Conservation (phyloP, 768 basidiomycete species). For the Boletellus ananiceps region DNA sequence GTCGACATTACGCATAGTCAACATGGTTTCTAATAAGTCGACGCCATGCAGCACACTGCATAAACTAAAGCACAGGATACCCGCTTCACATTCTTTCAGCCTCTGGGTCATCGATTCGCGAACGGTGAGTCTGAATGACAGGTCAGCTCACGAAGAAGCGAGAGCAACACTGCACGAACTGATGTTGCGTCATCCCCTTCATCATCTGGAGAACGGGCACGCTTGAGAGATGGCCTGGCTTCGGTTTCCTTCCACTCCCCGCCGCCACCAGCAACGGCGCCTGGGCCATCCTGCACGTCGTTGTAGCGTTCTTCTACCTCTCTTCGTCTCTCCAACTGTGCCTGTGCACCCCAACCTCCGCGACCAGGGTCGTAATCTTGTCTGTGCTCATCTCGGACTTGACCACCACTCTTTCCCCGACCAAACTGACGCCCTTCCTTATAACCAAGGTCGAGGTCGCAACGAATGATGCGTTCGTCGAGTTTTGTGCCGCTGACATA, state of each 20-base stretch:
- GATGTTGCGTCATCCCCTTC: conserved; percentile 56
- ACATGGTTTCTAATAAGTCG: conserved; percentile 15
- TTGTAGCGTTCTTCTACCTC: conserved; percentile 85
- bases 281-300: conserved; percentile 74
- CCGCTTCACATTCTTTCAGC: conserved; percentile 60
- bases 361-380: conserved; percentile 96
- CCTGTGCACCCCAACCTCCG: conserved; percentile 91
- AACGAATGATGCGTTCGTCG: conserved; percentile 97
- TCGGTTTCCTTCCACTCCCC: conserved; percentile 80
- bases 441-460: conserved; percentile 96
- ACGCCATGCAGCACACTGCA: conserved; percentile 7
- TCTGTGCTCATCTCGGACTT: conserved; percentile 93
- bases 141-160: conserved; percentile 4
- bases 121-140: conserved; percentile 47
- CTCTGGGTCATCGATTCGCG: conserved; percentile 60
- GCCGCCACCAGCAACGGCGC: conserved; percentile 78
- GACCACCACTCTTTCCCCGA: conserved; percentile 94
- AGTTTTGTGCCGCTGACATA: conserved; percentile 98
- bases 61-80: conserved; percentile 25
- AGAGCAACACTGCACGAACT: conserved; percentile 37
- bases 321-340: conserved; percentile 72
- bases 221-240: conserved; percentile 48
- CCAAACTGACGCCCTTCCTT: conserved; percentile 97
- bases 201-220: conserved; percentile 74
- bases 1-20: conserved; percentile 11